phyloP scores from a whole-genome alignment of 163 green algal genomes.

The Coccomyxa subellipsoidea region DNA sequence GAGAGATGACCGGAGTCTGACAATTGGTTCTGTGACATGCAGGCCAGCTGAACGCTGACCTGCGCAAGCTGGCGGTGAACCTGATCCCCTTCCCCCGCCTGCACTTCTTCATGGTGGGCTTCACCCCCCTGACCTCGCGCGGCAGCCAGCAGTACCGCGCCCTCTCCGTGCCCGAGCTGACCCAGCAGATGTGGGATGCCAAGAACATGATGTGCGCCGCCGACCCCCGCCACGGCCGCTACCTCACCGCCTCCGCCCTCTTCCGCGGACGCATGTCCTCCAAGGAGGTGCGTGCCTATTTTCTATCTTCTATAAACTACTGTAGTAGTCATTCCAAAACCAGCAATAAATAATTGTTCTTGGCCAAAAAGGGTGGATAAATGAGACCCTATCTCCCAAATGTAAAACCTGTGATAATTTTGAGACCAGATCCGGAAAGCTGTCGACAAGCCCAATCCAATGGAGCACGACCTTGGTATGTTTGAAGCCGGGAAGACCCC shows the following conservation, averaged over 20 bases:
- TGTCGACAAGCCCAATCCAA: too few species aligned
- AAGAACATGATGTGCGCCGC: conserved; percentile 97
- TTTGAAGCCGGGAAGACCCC: too few species aligned
- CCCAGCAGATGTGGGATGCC: conserved; percentile 97
- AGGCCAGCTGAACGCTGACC: conserved; percentile 95
- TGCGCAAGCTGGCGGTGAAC: conserved; percentile 96
- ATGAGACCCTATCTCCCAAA: too few species aligned
- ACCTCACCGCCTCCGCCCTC: conserved; percentile 90
- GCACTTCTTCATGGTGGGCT: conserved; percentile 97
- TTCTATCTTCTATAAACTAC: too few species aligned
- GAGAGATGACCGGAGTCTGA: background rate
- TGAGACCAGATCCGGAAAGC: too few species aligned
- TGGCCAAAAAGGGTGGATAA: too few species aligned
- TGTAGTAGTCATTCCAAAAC: too few species aligned
- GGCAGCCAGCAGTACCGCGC: conserved; percentile 89
- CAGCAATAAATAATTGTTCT: too few species aligned
- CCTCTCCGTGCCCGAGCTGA: conserved; percentile 85
- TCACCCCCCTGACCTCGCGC: conserved; percentile 84
- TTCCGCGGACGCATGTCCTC: conserved; percentile 96
- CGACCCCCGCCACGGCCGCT: conserved; percentile 86
- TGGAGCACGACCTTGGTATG: too few species aligned
- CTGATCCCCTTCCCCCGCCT: conserved; percentile 91
- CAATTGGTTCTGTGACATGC: conserved; percentile 36
- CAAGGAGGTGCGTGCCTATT: conserved; percentile 83
- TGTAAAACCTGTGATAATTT: too few species aligned